Evolutionary conservation across 164 flowering plant genomes (phyloP).

Genomic region (Dillenia turbinata): DNA sequence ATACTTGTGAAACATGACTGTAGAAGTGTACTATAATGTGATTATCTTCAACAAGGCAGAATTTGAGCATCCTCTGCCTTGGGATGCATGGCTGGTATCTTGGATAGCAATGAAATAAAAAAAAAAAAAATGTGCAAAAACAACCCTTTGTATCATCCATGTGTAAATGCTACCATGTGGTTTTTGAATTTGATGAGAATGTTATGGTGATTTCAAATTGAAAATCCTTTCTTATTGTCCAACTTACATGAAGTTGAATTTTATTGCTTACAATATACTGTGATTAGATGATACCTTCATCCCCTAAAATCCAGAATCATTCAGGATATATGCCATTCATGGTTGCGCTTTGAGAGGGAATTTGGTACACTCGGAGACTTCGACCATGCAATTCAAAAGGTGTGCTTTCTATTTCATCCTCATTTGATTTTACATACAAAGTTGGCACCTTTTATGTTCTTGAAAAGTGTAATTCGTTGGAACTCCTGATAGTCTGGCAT

Average conservation of each 20-base stretch:
- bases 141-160: neutral
- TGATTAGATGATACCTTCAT: constrained; percentile 56
- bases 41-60: too few relatives aligned
- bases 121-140: too few relatives aligned
- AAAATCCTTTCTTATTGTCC: neutral
- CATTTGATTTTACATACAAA: neutral
- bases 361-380: constrained; percentile 76
- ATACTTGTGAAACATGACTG: too few relatives aligned
- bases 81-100: too few relatives aligned
- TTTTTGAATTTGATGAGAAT: neutral
- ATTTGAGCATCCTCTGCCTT: too few relatives aligned
- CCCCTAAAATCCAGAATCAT: constrained; percentile 66
- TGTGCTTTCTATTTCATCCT: constrained; percentile 13
- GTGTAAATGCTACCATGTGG: neutral
- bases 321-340: constrained; percentile 92
- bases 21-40: too few relatives aligned
- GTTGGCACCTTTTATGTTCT: too few relatives aligned
- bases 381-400: constrained; percentile 78
- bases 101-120: too few relatives aligned
- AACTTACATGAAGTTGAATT: constrained; percentile 7
- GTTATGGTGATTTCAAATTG: neutral
- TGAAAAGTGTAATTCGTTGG: too few relatives aligned
- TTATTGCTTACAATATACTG: constrained; percentile 12
- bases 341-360: constrained; percentile 95
- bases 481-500: too few relatives aligned